A percentile compares a stretch with the other conserved stretches of the same genome.
Evolutionary conservation across 2,329 filamentous ascomycete genomes (phyloP).

Genomic region (Talaromyces islandicus): DNA sequence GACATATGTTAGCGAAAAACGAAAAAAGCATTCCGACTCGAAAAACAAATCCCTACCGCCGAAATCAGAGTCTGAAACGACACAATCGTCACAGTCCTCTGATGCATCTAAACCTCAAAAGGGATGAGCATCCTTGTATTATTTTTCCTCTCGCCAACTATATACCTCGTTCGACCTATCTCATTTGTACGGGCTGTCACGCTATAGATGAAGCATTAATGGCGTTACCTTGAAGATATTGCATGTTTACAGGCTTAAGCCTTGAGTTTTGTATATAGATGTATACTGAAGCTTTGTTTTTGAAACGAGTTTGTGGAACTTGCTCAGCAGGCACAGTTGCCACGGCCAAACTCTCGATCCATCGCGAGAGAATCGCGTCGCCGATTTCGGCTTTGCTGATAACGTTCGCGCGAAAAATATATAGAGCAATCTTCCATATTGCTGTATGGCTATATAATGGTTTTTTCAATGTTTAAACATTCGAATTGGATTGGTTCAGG

Average conservation of each 20-base stretch:
- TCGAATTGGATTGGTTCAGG: no score
- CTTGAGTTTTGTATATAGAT: neutral
- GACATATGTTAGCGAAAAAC: constrained; percentile 79
- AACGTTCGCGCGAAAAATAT: neutral
- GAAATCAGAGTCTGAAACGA: neutral
- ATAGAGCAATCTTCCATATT: neutral
- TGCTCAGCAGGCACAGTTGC: no score
- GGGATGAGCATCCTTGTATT: neutral
- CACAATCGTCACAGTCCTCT: neutral
- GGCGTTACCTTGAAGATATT: constrained; percentile 1
- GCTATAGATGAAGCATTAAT: constrained; percentile 2
- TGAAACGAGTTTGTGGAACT: neutral
- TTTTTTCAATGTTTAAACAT: no score
- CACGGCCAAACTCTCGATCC: neutral
- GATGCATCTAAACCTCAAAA: neutral
- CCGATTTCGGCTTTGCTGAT: neutral
- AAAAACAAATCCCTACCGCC: constrained; percentile 15
- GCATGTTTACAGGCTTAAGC: neutral
- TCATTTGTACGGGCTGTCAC: neutral
- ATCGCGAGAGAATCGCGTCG: neutral
- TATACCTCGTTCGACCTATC: neutral
- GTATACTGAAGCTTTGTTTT: neutral
- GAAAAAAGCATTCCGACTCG: constrained; percentile 52
- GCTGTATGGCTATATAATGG: neutral
- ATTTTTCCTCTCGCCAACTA: neutral